A percentile compares a stretch with the other conserved stretches of the same genome.
phyloP scores from a whole-genome alignment of 2,329 filamentous ascomycete species.

The Teratosphaeria pseudoeucalypti region DNA sequence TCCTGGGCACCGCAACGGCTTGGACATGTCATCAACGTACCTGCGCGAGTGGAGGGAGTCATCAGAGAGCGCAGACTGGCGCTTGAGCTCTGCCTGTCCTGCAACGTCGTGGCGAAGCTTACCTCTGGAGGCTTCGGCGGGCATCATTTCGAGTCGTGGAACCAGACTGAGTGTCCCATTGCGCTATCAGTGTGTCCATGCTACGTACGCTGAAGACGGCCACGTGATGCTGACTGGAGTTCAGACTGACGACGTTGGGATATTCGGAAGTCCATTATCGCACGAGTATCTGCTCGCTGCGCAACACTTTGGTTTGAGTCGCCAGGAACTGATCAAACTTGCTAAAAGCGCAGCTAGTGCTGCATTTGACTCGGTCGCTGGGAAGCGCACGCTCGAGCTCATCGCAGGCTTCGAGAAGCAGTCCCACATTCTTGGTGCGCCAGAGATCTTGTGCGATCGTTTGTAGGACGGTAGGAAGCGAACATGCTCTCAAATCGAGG shows the following conservation, averaged over 20 bases:
- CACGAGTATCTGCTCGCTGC: constrained; percentile 62
- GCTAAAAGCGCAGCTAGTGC: constrained; percentile 51
- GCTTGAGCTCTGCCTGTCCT: constrained; percentile 68
- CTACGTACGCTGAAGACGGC: constrained; percentile 4
- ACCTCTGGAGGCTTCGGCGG: constrained; percentile 52
- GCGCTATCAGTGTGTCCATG: constrained; percentile 54
- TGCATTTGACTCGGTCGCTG: constrained; percentile 58
- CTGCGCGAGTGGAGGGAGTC: constrained; percentile 46
- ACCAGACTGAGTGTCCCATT: constrained; percentile 46
- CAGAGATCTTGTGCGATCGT: background rate
- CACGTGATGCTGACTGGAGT: constrained; percentile 5
- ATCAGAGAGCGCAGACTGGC: constrained; percentile 49
- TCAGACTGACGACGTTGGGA: constrained; percentile 76
- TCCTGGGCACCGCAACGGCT: constrained; percentile 57
- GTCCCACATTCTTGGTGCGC: background rate
- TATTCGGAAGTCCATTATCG: constrained; percentile 66
- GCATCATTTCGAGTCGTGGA: constrained; percentile 73
- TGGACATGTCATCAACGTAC: constrained; percentile 70
- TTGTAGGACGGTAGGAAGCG: background rate
- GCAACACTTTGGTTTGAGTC: constrained; percentile 8
- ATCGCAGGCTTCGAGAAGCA: constrained; percentile 7
- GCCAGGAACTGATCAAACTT: constrained; percentile 41
- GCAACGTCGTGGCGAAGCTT: constrained; percentile 70
- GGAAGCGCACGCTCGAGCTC: constrained; percentile 51
- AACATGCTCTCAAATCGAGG: too few relatives aligned